Conservation (phyloP, 2,329 filamentous ascomycete species). For the Dothistroma septosporum region DNA sequence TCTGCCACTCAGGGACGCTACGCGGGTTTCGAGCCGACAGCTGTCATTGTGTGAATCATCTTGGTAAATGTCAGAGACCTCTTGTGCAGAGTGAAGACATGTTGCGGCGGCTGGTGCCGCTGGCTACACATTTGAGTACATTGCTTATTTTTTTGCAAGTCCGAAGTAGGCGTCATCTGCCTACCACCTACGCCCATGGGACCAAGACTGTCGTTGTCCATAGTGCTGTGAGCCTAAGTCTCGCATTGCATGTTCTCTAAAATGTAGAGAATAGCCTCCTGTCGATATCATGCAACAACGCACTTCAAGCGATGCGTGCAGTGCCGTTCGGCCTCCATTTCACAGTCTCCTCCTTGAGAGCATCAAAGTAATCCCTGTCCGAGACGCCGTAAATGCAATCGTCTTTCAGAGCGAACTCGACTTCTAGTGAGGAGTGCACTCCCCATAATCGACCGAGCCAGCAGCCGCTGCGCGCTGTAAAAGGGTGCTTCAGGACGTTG, state of each 20-base stretch:
- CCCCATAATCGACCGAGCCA: conserved; percentile 35
- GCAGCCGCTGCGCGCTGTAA: conserved; percentile 35
- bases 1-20: background rate
- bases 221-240: conserved; percentile 17
- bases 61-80: background rate
- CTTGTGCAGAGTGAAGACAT: background rate
- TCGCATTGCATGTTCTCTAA: background rate
- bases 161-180: background rate
- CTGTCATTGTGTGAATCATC: background rate
- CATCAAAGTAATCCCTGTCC: conserved; percentile 27
- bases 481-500: conserved; percentile 36
- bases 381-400: conserved; percentile 36
- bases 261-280: conserved; percentile 7
- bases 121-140: background rate
- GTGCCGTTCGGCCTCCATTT: conserved; percentile 8
- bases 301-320: conserved; percentile 7
- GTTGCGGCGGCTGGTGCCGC: background rate
- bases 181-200: background rate
- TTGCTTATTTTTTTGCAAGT: background rate
- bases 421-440: conserved; percentile 31
- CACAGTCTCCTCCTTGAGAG: conserved; percentile 20
- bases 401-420: conserved; percentile 27
- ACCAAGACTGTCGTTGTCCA: background rate
- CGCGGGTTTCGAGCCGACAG: background rate
- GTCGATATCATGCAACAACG: conserved; percentile 18